A percentile compares a stretch with the other conserved stretches of the same genome.
Evolutionary conservation across 164 flowering plant species (phyloP).

Genomic region (Cinnamomum chago): DNA sequence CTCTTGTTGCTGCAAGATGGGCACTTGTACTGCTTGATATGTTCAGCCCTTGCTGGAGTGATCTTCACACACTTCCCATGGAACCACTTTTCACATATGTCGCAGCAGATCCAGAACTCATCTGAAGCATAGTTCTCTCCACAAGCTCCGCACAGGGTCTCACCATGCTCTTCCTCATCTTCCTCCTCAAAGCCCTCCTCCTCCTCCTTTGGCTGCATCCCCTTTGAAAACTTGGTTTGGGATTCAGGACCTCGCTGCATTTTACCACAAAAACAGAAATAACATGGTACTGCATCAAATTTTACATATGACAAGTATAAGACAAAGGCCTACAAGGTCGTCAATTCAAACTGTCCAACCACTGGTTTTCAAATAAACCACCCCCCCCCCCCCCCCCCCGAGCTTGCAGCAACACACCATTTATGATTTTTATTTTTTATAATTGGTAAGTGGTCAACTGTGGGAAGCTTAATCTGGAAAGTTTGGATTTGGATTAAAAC

Average conservation of each 20-base stretch:
- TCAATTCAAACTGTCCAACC: no score
- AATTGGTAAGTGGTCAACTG: no score
- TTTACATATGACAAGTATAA: no score
- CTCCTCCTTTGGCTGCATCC: slow-evolving; percentile 33
- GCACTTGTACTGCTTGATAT: slow-evolving; percentile 96
- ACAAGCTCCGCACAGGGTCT: slow-evolving; percentile 84
- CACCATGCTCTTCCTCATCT: slow-evolving; percentile 80
- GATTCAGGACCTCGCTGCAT: slow-evolving; percentile 43
- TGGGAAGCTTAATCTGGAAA: no score
- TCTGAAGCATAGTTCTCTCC: slow-evolving; percentile 78
- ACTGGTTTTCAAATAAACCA: no score
- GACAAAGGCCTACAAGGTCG: no score
- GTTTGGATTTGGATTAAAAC: no score
- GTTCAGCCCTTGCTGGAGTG: slow-evolving; percentile 83
- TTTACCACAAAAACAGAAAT: background rate
- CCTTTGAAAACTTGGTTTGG: slow-evolving; percentile 41
- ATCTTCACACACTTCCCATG: slow-evolving; percentile 93
- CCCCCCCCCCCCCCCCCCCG: no score
- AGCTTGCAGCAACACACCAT: no score
- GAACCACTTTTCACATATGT: slow-evolving; percentile 84
- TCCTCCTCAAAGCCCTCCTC: slow-evolving; percentile 63
- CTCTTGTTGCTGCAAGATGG: slow-evolving; percentile 80
- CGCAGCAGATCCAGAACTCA: slow-evolving; percentile 95
- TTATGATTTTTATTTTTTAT: no score
- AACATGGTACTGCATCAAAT: no score